Evolutionary conservation across 108 stramenopile genomes (phyloP).

Genomic region (Parmales sp.): DNA sequence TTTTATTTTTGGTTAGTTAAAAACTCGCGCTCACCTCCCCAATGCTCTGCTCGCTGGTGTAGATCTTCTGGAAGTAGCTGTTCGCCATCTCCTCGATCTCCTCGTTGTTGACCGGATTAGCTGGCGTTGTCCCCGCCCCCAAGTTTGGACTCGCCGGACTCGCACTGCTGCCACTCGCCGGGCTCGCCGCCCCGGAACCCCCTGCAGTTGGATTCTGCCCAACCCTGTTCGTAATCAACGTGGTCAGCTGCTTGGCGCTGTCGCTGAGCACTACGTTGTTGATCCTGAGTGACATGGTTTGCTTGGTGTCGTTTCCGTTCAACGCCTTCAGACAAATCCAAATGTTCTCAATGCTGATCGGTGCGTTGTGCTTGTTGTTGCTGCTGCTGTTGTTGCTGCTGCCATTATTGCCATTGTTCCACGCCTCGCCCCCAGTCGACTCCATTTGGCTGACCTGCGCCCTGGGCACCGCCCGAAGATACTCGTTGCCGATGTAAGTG

Average conservation of each 20-base stretch:
- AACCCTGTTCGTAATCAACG: no score
- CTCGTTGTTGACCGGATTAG: slow-evolving; percentile 36
- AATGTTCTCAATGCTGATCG: slow-evolving; percentile 40
- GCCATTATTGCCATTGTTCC: slow-evolving; percentile 18
- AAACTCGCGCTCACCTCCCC: no score
- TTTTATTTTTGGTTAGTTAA: no score
- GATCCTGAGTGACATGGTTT: slow-evolving; percentile 23
- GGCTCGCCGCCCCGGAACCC: not conserved
- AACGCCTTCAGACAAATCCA: slow-evolving; percentile 42
- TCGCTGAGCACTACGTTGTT: not conserved
- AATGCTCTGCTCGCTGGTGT: slow-evolving; percentile 84
- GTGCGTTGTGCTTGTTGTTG: slow-evolving; percentile 51
- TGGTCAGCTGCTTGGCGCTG: slow-evolving; percentile 7
- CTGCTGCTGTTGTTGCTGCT: slow-evolving; percentile 53
- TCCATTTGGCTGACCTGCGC: no score
- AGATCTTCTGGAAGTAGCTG: slow-evolving; percentile 92
- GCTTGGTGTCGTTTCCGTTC: slow-evolving; percentile 18
- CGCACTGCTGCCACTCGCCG: slow-evolving; percentile 13
- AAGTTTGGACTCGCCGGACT: slow-evolving; percentile 16
- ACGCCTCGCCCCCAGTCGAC: no score
- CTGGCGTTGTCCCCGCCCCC: slow-evolving; percentile 14
- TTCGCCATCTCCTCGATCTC: slow-evolving; percentile 94
- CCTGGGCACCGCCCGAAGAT: slow-evolving; percentile 41
- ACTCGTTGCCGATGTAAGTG: slow-evolving; percentile 51
- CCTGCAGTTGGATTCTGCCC: no score